Base-by-base conservation (phyloP, 192 early-diverging fungal species). In the Coemansia nantahalensis region DNA sequence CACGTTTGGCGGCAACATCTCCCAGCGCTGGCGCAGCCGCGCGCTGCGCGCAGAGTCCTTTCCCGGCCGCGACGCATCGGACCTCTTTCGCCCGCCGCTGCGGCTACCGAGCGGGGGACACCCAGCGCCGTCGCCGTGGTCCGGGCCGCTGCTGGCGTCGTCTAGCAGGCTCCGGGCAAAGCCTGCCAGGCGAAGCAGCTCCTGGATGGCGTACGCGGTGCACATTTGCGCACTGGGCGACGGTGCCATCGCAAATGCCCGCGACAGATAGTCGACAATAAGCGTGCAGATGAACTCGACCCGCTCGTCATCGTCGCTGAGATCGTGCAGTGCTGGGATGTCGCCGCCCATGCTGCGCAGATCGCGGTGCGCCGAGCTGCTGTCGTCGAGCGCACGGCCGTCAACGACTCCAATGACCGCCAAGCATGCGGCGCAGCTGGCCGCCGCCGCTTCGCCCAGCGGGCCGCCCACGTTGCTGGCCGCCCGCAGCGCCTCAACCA, bases 201-300 rank as follows among this genome's bases (percentile, higher is more conserved):
- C 75, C 42, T 78, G 75, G 15, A 78, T 78, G 11, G 51, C 56
- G 43, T 71, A 71, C 5, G 75, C 75, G 1, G 64, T 63, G 32
- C 64, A 59, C 36, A 55, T 48, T 42, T 78, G 75, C 4, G 56
- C 63, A n/a, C 64, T 48, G 2, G 75, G 68, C n/a, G 68, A 67
- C 6, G 63, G 67, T 12, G 75, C 75, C 42, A 54, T 48, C 16
- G 63, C 75, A 63, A 78, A 78, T 9, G 54, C 56, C 14, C 50
- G 63, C 30, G 62, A 53, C 41, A 78, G 32, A n/a, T 71, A 35
- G 37, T 78, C 75, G 9, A 71, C 45, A 23, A 78, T 59, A 2
- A 78, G 50, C 11, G 55, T 67, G 38, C 68, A 71, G 10, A 56
- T 55, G 55, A 71, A 71, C 51, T 78, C 75, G 15, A 71, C 28